phyloP scores from a whole-genome alignment of 805 yeast genomes.

The Tetrapisispora nanseiensis region DNA sequence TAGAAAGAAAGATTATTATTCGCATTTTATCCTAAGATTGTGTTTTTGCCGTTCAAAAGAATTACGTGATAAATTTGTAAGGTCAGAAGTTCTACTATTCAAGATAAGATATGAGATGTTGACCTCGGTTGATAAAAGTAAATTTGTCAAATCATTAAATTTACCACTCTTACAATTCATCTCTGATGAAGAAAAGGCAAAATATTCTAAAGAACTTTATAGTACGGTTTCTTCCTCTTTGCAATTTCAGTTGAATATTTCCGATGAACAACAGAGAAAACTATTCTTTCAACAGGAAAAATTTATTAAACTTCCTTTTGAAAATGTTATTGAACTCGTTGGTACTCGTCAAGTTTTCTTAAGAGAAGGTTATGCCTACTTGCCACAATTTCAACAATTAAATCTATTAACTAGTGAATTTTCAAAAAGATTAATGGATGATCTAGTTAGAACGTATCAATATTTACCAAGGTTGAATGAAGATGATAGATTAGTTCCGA shows the following conservation, averaged over 20 bases:
- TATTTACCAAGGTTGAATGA: conserved; percentile 79
- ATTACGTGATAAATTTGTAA: conserved; percentile 65
- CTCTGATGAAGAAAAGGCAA: conserved; percentile 46
- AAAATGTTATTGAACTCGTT: conserved; percentile 68
- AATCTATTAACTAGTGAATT: conserved; percentile 64
- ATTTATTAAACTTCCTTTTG: conserved; percentile 81
- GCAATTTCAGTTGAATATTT: conserved; percentile 29
- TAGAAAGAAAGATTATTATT: conserved; percentile 81
- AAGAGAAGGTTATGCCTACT: conserved; percentile 64
- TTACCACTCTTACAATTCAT: conserved; percentile 63
- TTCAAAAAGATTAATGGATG: conserved; percentile 38
- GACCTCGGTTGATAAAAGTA: conserved; percentile 55
- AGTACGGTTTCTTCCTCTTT: conserved; percentile 42
- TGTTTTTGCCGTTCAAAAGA: conserved; percentile 88
- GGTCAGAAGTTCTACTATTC: conserved; percentile 68
- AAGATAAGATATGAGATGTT: conserved; percentile 58
- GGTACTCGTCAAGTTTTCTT: conserved; percentile 62
- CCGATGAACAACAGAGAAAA: conserved; percentile 37
- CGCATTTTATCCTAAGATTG: conserved; percentile 78
- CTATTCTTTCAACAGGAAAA: conserved; percentile 48
- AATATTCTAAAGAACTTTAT: conserved; percentile 39
- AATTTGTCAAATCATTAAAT: conserved; percentile 55
- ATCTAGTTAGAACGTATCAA: conserved; percentile 60
- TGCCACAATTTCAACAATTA: conserved; percentile 74
- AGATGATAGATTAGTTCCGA: conserved; percentile 80